Evolutionary conservation across 768 basidiomycete species (phyloP), one percentile per base, ranked within the genome.

Genomic region (Suillus subalutaceus): DNA sequence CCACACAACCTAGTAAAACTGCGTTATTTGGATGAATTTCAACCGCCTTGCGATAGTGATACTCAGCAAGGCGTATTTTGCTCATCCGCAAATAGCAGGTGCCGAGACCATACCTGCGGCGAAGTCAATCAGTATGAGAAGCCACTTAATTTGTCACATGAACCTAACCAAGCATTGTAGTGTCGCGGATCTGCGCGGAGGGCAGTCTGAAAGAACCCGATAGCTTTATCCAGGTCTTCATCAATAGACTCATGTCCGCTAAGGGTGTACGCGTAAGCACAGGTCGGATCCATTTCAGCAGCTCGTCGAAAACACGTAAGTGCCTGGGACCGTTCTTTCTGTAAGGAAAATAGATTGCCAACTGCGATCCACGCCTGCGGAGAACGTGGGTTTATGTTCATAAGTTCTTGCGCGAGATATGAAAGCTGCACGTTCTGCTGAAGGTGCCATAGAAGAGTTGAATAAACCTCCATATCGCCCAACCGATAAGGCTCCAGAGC

Each of bases 211-310:
- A 96, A 99, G 82, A 93, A 96, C 67, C 85, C 88, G 70, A 96
- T 89, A 44, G 96, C 96, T 78, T 91, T 90, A 72, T 97, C 93
- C 69, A 94, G 83, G 82, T 99, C 95, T 72, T 99, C 97, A 79
- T 98, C 93, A 72, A 98, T 88, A 38, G 91, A 93, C 83, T 99
- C 97, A 78, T 99, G 96, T 61, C 97, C 97, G 73, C 94, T 95
- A 66, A 99, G 83, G 30, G 96, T 97, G 81, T 93, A 97, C 70
- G 96, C 95, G 78, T 99, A 99, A 71, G 96, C 95, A 78, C 93
- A 96, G 23, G 87, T 84, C 20, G 94, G 90, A 76, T 95, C 94
- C 75, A 98, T 78, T 77, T 96, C 91, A 26, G 89, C 87, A 52
- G 97, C 97, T 60, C 97, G 89, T 66, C 89, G 86, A 81, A 99